These are phyloP conservation scores for Alternaria panax DNA, from an alignment of 2,329 filamentous ascomycete genomes.

Conservation along the genomic window DNA sequence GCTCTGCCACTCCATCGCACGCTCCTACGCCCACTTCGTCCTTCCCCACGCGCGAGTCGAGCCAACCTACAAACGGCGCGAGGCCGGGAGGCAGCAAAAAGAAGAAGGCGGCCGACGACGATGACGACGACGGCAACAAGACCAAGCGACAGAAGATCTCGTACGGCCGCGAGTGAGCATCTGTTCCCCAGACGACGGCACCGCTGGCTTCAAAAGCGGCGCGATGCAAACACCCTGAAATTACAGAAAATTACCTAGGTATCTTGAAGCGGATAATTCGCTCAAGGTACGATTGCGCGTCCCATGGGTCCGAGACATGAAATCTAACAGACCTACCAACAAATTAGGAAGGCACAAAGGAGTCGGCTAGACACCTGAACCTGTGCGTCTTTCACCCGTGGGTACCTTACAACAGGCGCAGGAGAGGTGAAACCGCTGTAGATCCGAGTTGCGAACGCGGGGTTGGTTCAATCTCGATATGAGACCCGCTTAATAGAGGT, in stretches of 20 bases:
- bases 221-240: constrained; percentile 8
- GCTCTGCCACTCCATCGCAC: constrained; percentile 52
- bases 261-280: constrained; percentile 13
- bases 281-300: constrained; percentile 30
- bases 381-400: constrained; percentile 10
- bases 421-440: constrained; percentile 11
- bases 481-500: constrained; percentile 24
- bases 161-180: constrained; percentile 56
- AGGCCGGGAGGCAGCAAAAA: constrained; percentile 54
- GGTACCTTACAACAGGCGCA: constrained; percentile 7
- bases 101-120: constrained; percentile 53
- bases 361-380: constrained; percentile 10
- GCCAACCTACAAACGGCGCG: constrained; percentile 52
- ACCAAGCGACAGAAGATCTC: constrained; percentile 59
- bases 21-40: constrained; percentile 58
- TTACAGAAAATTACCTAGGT: constrained; percentile 11
- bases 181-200: not conserved
- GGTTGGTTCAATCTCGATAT: constrained; percentile 30
- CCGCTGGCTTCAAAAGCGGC: not conserved
- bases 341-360: constrained; percentile 29
- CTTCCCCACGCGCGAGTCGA: constrained; percentile 56
- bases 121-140: constrained; percentile 57
- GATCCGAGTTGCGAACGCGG: constrained; percentile 28
- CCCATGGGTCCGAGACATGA: constrained; percentile 32
- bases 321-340: constrained; percentile 19